Percentiles rank a stretch among this genome's conserved stretches.
Evolutionary conservation across 139 green algal species (phyloP).

Genomic region (Chlamydomonas schloesseri): DNA sequence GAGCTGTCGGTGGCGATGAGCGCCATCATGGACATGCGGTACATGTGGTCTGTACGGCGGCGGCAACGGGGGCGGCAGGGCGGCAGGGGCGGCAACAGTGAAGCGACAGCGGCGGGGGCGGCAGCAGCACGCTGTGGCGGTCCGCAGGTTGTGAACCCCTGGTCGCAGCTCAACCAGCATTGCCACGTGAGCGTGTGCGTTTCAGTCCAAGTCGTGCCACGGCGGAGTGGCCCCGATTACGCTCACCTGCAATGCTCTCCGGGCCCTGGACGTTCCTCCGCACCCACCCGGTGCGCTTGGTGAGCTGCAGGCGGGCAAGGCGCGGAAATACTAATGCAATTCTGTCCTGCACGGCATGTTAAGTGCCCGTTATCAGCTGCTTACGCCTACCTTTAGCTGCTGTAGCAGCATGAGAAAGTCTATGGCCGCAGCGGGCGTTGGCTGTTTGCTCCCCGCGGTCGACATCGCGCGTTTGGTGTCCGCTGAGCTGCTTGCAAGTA

Average conservation of each 20-base stretch:
- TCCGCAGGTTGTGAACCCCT: too few relatives aligned
- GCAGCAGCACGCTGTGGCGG: too few relatives aligned
- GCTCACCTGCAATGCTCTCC: constrained; percentile 88
- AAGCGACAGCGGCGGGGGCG: too few relatives aligned
- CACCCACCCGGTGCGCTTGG: constrained; percentile 93
- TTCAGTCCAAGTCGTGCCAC: too few relatives aligned
- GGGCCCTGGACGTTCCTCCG: constrained; percentile 75
- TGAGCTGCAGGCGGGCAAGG: constrained; percentile 67
- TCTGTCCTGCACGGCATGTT: too few relatives aligned
- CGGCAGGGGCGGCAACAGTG: too few relatives aligned
- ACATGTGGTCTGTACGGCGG: constrained; percentile 88
- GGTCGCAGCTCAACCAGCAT: too few relatives aligned
- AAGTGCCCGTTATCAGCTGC: background rate
- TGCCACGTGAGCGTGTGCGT: too few relatives aligned
- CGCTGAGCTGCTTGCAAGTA: background rate
- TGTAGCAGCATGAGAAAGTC: constrained; percentile 82
- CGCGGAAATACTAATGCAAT: background rate
- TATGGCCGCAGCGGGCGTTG: constrained; percentile 63
- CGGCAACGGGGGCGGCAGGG: too few relatives aligned
- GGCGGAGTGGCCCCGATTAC: background rate
- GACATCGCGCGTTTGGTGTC: background rate
- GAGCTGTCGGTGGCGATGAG: constrained; percentile 69
- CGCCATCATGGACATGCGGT: constrained; percentile 95
- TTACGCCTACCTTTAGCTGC: constrained; percentile 78
- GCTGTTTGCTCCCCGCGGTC: background rate